Evolutionary conservation across 306 rosid genomes (phyloP).

Genomic region (Fragaria iinumae): DNA sequence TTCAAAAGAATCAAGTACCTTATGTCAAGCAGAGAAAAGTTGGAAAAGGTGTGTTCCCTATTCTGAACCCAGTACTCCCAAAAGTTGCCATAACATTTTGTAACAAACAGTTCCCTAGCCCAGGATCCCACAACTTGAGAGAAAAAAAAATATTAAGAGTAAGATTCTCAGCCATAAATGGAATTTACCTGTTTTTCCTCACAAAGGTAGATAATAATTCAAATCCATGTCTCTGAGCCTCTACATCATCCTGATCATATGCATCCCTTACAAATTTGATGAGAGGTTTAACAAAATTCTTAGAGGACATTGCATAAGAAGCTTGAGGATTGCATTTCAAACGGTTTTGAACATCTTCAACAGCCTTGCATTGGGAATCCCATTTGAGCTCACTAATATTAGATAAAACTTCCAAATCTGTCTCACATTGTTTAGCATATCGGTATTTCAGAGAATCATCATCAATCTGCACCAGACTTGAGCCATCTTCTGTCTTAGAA

Average conservation of each 20-base stretch:
- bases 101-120: background rate
- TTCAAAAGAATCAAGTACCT: background rate
- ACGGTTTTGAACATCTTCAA: conserved; percentile 55
- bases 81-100: background rate
- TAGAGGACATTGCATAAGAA: conserved; percentile 38
- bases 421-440: conserved; percentile 33
- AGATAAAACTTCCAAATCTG: conserved; percentile 49
- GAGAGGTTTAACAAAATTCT: conserved; percentile 53
- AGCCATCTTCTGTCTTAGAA: conserved; percentile 42
- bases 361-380: conserved; percentile 65
- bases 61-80: background rate
- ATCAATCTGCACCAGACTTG: conserved; percentile 31
- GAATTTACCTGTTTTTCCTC: conserved; percentile 61
- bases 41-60: too few relatives aligned
- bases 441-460: conserved; percentile 33
- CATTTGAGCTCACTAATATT: conserved; percentile 60
- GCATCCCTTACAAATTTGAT: conserved; percentile 64
- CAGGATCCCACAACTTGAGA: background rate
- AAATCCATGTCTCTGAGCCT: conserved; percentile 61
- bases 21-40: background rate
- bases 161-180: background rate
- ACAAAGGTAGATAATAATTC: conserved; percentile 55
- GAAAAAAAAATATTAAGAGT: background rate
- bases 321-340: conserved; percentile 43
- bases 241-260: conserved; percentile 42